Evolutionary conservation across 1,139 yeast genomes (phyloP).

Genomic region (Sugiyamaella castrensis): DNA sequence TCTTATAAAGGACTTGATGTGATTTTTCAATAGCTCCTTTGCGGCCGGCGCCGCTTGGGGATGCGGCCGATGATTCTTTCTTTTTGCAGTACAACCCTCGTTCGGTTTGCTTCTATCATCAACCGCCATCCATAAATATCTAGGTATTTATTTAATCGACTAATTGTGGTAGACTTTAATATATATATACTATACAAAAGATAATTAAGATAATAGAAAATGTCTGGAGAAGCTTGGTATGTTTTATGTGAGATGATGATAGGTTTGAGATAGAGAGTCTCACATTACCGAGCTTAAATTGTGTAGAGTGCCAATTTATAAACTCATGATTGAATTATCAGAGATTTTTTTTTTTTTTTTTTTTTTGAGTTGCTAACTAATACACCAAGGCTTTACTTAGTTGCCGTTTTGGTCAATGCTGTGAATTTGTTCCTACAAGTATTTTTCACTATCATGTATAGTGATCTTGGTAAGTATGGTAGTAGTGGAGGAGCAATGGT

Average conservation of each 20-base stretch:
- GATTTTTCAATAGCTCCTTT: no score
- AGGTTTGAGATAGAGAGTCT: neutral
- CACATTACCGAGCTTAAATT: no score
- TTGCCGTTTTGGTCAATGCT: constrained; percentile 84
- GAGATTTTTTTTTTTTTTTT: no score
- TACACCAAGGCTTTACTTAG: constrained; percentile 30
- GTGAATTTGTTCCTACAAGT: constrained; percentile 86
- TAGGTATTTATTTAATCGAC: no score
- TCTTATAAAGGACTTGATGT: no score
- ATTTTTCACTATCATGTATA: constrained; percentile 87
- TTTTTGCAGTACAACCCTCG: no score
- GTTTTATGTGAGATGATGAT: constrained; percentile 16
- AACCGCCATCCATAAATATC: no score
- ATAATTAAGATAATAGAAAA: constrained; percentile 13
- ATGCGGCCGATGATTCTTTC: no score
- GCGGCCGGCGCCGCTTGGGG: no score
- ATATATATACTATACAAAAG: no score
- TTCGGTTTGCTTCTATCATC: no score
- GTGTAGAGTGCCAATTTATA: neutral
- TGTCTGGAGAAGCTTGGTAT: constrained; percentile 41
- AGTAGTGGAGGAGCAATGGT: neutral
- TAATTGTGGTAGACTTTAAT: no score
- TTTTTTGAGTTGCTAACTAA: constrained; percentile 3
- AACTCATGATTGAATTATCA: neutral
- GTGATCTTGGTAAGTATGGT: constrained; percentile 72